phyloP scores from a whole-genome alignment of 306 rosid species.

The Calophaca sinica region DNA sequence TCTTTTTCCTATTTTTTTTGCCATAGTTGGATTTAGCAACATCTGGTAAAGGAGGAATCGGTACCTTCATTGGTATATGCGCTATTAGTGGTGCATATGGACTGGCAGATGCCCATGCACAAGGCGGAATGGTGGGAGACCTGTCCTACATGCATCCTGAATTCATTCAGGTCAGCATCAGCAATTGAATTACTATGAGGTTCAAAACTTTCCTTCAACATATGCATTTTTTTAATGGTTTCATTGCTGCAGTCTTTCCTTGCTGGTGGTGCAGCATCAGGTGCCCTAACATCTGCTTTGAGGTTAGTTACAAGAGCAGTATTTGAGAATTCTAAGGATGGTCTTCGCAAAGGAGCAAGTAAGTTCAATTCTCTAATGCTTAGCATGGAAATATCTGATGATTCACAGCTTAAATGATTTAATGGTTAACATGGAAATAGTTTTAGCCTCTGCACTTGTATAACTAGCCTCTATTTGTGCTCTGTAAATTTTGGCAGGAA shows the following conservation, averaged over 20 bases:
- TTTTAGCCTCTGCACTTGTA: too few species aligned
- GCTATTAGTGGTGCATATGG: slow-evolving; percentile 74
- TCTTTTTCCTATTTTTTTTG: slow-evolving; percentile 23
- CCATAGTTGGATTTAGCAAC: slow-evolving; percentile 88
- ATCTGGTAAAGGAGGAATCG: slow-evolving; percentile 88
- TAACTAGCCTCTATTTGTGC: too few species aligned
- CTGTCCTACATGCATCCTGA: slow-evolving; percentile 81
- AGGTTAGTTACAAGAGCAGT: slow-evolving; percentile 81
- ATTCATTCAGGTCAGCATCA: slow-evolving; percentile 70
- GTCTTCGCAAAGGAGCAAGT: slow-evolving; percentile 94
- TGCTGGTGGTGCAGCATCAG: slow-evolving; percentile 89
- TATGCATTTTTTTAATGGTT: slow-evolving; percentile 1
- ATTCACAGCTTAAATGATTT: background rate
- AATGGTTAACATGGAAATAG: background rate
- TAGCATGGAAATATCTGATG: slow-evolving; percentile 9
- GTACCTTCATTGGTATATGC: slow-evolving; percentile 78
- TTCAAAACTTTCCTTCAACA: background rate
- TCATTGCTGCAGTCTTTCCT: slow-evolving; percentile 72
- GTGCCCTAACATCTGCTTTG: slow-evolving; percentile 77
- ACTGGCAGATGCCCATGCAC: slow-evolving; percentile 85
- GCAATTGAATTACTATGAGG: background rate
- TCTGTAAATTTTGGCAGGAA: background rate
- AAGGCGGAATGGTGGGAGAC: slow-evolving; percentile 98
- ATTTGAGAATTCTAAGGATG: slow-evolving; percentile 70
- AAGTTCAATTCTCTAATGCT: slow-evolving; percentile 44